Base-by-base conservation (phyloP, 305 asterid species). In the Nicotiana rustica region DNA sequence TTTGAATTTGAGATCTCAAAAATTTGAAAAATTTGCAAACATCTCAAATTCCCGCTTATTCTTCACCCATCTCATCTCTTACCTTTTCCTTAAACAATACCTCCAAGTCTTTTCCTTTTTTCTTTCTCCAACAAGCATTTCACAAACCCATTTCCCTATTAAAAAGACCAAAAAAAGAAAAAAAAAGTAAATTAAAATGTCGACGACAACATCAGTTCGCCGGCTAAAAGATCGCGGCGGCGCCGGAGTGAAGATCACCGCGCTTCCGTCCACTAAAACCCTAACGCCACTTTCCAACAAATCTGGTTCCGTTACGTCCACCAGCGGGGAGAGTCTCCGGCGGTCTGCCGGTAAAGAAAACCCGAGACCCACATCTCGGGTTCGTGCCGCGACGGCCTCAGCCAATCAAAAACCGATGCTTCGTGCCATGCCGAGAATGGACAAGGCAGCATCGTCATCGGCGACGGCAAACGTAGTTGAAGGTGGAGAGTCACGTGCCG, bases 291-390 rank as follows among this genome's bases (percentile, higher is more conserved):
- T 82, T 78, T 67, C 93, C 31, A 89, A 77, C 9, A 92, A 88
- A 82, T 86, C 93, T 12, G 9, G 81, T 82, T 84, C 5, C 18
- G 14, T 79, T 12, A 71, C 70, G 41, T 84, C 64, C 61, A 19
- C 35, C 31, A 60, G 29, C n/a, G 66, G 71, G 29, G 87, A 84
- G 60, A 71, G 77, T 25, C 80, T 84, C 82, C 66, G 81, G 77
- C 67, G 80, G 66, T 69, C 97, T 5, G n/a, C 88, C 2, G 98
- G 98, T 33, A 94, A 96, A 86, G 98, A 96, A 89, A 94, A 93
- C 64, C 82, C 94, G 13, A 85, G 93, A 82, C 90, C 99, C 18
- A 86, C 88, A 7, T 91, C 97, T 18, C 86, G 94, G 78, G 67
- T 84, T 52, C 92, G 96, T 64, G 91, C 90, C 1, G 86, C 97